A percentile compares a stretch with the other conserved stretches of the same genome.
These are phyloP conservation scores for Cladophialophora psammophila DNA, from an alignment of 2,329 filamentous ascomycete genomes.

Conservation along the genomic window DNA sequence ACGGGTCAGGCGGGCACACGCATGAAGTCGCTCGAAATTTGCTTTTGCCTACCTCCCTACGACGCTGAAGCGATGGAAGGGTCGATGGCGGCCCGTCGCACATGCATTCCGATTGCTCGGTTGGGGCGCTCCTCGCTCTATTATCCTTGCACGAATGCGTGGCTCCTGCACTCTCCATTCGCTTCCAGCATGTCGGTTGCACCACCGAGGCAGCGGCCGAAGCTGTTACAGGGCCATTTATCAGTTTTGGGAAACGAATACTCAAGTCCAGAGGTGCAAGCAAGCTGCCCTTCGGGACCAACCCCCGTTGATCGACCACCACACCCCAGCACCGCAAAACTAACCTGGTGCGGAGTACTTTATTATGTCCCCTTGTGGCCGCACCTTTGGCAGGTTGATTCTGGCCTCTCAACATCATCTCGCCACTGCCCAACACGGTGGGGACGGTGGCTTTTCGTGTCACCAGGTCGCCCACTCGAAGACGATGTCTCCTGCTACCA, in stretches of 20 bases:
- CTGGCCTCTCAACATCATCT: not conserved
- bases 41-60: not conserved
- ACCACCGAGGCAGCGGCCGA: constrained; percentile 24
- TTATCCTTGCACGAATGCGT: constrained; percentile 17
- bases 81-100: constrained; percentile 29
- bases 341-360: not conserved
- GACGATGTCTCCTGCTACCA: too few species aligned
- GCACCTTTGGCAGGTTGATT: not conserved
- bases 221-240: constrained; percentile 16
- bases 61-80: constrained; percentile 7
- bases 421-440: not conserved
- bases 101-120: constrained; percentile 32
- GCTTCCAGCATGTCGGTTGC: constrained; percentile 29
- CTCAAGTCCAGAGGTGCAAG: not conserved
- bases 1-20: constrained; percentile 22
- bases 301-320: constrained; percentile 7
- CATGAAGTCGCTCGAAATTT: constrained; percentile 6
- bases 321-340: not conserved
- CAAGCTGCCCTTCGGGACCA: constrained; percentile 4
- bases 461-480: not conserved
- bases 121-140: constrained; percentile 10
- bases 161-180: constrained; percentile 19
- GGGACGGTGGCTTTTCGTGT: not conserved
- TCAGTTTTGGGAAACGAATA: constrained; percentile 1
- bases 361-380: not conserved